Percentiles rank a stretch among this genome's conserved stretches.
Conservation (phyloP, 2,329 filamentous ascomycete genomes). For the Claviceps africana region DNA sequence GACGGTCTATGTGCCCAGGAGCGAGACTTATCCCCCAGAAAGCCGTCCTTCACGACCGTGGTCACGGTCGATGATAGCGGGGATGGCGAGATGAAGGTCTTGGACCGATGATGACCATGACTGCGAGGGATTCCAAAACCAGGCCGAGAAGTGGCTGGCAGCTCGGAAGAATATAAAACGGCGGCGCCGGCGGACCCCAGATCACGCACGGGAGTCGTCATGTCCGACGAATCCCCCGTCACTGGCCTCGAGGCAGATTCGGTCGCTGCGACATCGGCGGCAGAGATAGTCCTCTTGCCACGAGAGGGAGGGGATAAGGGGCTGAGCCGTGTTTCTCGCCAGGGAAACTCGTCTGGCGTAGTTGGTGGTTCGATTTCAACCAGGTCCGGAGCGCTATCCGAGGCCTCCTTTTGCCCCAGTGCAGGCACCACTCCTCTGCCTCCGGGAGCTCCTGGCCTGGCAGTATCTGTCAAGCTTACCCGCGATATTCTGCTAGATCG, state of each 20-base stretch:
- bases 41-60: conserved; percentile 41
- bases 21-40: conserved; percentile 31
- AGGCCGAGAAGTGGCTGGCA: conserved; percentile 16
- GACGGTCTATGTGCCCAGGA: conserved; percentile 28
- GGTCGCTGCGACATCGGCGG: conserved; percentile 20
- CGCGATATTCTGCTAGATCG: conserved; percentile 35
- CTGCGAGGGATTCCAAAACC: conserved; percentile 16
- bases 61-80: conserved; percentile 46
- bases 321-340: conserved; percentile 24
- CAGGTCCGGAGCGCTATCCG: conserved; percentile 18
- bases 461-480: conserved; percentile 27
- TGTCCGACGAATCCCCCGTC: conserved; percentile 17
- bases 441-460: conserved; percentile 23
- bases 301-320: conserved; percentile 18
- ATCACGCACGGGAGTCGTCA: conserved; percentile 20
- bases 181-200: conserved; percentile 6
- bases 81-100: conserved; percentile 43
- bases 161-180: conserved; percentile 12
- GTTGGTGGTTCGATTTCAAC: conserved; percentile 23
- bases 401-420: conserved; percentile 16
- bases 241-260: conserved; percentile 11
- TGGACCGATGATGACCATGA: conserved; percentile 19
- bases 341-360: conserved; percentile 28
- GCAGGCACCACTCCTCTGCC: conserved; percentile 23
- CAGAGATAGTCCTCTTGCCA: conserved; percentile 23